Evolutionary conservation across 192 early-diverging fungal species (phyloP), one percentile per base, ranked within the genome.

Genomic region (Ambispora gerdemannii): DNA sequence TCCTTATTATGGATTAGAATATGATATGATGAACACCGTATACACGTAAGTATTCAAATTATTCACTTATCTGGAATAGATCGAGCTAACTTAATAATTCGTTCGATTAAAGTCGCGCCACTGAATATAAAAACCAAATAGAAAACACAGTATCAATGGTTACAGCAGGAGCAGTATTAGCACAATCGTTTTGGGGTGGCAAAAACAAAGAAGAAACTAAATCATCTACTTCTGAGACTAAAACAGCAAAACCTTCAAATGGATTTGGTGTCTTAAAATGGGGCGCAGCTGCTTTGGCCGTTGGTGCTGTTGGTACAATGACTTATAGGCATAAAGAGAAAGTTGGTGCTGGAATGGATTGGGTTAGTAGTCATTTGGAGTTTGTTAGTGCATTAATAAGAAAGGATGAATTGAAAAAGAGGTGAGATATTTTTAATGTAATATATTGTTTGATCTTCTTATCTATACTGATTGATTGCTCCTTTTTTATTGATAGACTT

Each of bases 311-410:
- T 4, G 84, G 77, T 1, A 78, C 77, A 1, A 78, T 75, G 2
- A 75, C 80, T 2, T 78, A 79, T 17, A 51, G 76, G 38, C 67
- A 76, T 36, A 66, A 76, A 63, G 77, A 82, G 15, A 73, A 63
- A 10, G 63, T 81, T 59, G 30, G 52, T 43, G 20, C 25, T 15
- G 75, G 77, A 13, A 51, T 81, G 36, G 71, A 68, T 2, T 78
- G 78, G 50, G 52, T 75, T 1, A 77, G 70, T 50, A 78, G 78
- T 4, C 78, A 86, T 49, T 36, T 86, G 3, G 74, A 84, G 62
- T 86, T 80, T 76, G 80, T 86, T 19, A 76, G 80, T 34, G 76
- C 75, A n/a, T 77, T 86, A 32, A 76, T 72, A 50, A 75, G 83
- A 38, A 55, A 19, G 53, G 4, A 69, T 24, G 80, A 78, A 30